These are phyloP conservation scores for Hymenoscyphus repandus DNA, from an alignment of 2,329 filamentous ascomycete genomes.

Conservation along the genomic window DNA sequence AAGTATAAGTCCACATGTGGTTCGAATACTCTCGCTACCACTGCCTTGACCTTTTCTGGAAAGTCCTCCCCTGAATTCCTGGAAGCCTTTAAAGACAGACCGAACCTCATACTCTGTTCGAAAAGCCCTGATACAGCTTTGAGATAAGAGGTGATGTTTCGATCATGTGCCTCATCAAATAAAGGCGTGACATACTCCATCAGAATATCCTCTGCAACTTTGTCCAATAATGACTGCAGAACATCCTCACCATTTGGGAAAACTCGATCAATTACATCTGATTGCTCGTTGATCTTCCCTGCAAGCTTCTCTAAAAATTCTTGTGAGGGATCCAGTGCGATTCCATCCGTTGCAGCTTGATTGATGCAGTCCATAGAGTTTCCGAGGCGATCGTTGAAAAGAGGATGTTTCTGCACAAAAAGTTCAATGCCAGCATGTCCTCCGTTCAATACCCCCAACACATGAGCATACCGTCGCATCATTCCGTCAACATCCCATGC, in stretches of 20 bases:
- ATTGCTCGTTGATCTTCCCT: slow-evolving; percentile 75
- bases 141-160: slow-evolving; percentile 71
- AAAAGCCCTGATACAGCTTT: slow-evolving; percentile 84
- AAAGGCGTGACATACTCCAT: slow-evolving; percentile 80
- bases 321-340: slow-evolving; percentile 75
- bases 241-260: slow-evolving; percentile 69
- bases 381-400: slow-evolving; percentile 70
- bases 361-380: slow-evolving; percentile 80
- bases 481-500: slow-evolving; percentile 80
- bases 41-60: slow-evolving; percentile 57
- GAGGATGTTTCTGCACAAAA: slow-evolving; percentile 82
- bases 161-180: slow-evolving; percentile 80
- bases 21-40: slow-evolving; percentile 74
- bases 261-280: slow-evolving; percentile 71
- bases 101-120: slow-evolving; percentile 76
- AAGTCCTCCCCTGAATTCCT: slow-evolving; percentile 57
- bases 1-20: slow-evolving; percentile 92
- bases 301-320: slow-evolving; percentile 74
- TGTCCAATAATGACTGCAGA: slow-evolving; percentile 73
- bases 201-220: slow-evolving; percentile 74
- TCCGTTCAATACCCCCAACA: slow-evolving; percentile 76
- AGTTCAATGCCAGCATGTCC: slow-evolving; percentile 73
- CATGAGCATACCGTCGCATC: slow-evolving; percentile 85
- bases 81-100: slow-evolving; percentile 63
- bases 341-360: slow-evolving; percentile 54